Percentiles rank a stretch among this genome's conserved stretches.
Conservation (phyloP, 2,329 filamentous ascomycete genomes). For the Claviceps quebecensis region DNA sequence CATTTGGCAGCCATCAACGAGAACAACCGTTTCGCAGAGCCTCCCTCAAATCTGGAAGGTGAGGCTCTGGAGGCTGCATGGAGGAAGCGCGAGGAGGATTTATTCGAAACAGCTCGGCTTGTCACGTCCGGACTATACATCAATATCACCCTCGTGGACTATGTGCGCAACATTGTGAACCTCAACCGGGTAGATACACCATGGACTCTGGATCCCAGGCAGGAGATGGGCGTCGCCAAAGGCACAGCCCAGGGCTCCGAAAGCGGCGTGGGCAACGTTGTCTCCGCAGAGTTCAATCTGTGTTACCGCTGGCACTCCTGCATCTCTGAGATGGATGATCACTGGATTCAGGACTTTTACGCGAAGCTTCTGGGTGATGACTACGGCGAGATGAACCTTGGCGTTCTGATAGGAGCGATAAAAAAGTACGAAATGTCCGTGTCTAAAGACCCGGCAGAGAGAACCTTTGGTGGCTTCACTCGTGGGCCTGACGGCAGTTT, state of each 20-base stretch:
- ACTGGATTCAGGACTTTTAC: conserved; percentile 65
- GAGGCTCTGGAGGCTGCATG: conserved; percentile 38
- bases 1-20: conserved; percentile 81
- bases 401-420: conserved; percentile 49
- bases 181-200: conserved; percentile 45
- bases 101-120: conserved; percentile 68
- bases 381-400: conserved; percentile 41
- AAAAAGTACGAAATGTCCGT: conserved; percentile 47
- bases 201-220: conserved; percentile 69
- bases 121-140: conserved; percentile 63
- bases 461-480: conserved; percentile 52
- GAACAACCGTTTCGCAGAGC: conserved; percentile 59
- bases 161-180: conserved; percentile 65
- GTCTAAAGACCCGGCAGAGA: conserved; percentile 51
- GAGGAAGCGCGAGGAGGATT: conserved; percentile 60
- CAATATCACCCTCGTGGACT: conserved; percentile 66
- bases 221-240: conserved; percentile 44
- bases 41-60: conserved; percentile 31
- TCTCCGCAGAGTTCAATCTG: conserved; percentile 80
- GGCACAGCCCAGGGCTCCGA: conserved; percentile 45
- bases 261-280: conserved; percentile 64
- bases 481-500: conserved; percentile 55
- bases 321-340: conserved; percentile 56
- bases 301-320: conserved; percentile 81
- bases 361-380: conserved; percentile 40